Conservation (phyloP, 768 basidiomycete species). For the Leccinum longicurvipes region DNA sequence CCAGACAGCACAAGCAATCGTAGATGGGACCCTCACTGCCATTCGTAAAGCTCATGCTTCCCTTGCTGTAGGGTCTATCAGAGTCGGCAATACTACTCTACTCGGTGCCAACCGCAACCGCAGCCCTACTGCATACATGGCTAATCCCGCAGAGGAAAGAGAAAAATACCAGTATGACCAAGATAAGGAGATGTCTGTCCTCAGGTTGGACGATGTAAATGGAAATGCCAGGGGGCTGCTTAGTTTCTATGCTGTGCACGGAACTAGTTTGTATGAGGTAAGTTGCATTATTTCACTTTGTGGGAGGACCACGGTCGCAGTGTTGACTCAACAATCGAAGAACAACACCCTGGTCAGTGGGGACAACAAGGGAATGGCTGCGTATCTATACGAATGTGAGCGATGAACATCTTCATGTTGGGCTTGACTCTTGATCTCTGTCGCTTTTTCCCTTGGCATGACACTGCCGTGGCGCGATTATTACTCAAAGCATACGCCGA, state of each 20-base stretch:
- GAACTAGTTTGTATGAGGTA: conserved; percentile 77
- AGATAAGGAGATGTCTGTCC: conserved; percentile 69
- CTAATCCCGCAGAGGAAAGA: conserved; percentile 69
- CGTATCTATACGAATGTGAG: conserved; percentile 71
- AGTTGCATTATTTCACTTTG: not conserved
- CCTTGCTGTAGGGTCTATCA: conserved; percentile 56
- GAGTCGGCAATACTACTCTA: conserved; percentile 67
- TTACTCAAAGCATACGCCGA: conserved; percentile 51
- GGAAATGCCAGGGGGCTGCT: conserved; percentile 64
- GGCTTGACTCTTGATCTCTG: not conserved
- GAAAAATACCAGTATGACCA: conserved; percentile 65
- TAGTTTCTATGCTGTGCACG: conserved; percentile 77
- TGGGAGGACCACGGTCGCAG: not conserved
- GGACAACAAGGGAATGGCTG: conserved; percentile 88
- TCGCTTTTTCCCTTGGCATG: not conserved
- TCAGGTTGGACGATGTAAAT: conserved; percentile 58
- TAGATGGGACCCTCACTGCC: conserved; percentile 64
- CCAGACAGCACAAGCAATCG: conserved; percentile 69
- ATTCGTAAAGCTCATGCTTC: conserved; percentile 64
- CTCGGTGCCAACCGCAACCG: conserved; percentile 70
- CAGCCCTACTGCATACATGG: conserved; percentile 71
- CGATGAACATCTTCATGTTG: not conserved
- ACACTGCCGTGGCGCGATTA: not conserved
- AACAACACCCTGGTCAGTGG: conserved; percentile 80
- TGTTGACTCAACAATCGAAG: conserved; percentile 32